phyloP scores from a whole-genome alignment of 2,329 filamentous ascomycete genomes.

The Chrysoporthe puriensis region DNA sequence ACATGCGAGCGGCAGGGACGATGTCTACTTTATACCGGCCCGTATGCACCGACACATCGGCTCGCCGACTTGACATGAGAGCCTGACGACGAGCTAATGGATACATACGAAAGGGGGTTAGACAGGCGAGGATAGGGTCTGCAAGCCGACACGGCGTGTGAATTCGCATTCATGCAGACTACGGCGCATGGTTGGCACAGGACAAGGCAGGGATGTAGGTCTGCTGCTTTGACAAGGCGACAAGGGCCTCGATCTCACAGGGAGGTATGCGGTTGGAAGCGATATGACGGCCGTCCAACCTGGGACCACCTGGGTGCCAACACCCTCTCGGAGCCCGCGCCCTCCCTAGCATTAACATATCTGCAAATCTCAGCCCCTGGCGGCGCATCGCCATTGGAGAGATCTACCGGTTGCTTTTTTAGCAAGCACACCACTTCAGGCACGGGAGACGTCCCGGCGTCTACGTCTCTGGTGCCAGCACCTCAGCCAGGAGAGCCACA shows the following conservation, averaged over 20 bases:
- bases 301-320: background rate
- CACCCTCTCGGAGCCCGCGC: background rate
- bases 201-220: slow-evolving; percentile 14
- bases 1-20: slow-evolving; percentile 16
- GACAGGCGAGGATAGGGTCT: slow-evolving; percentile 8
- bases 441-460: too few relatives aligned
- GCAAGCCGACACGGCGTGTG: background rate
- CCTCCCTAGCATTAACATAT: background rate
- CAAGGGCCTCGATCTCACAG: slow-evolving; percentile 12
- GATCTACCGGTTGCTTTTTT: background rate
- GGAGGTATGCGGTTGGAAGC: slow-evolving; percentile 21
- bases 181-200: slow-evolving; percentile 1
- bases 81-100: slow-evolving; percentile 1
- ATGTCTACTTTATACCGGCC: slow-evolving; percentile 17
- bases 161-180: slow-evolving; percentile 20
- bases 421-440: background rate
- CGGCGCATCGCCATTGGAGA: background rate
- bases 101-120: background rate
- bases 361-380: background rate
- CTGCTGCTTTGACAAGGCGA: slow-evolving; percentile 13
- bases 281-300: background rate
- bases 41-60: background rate
- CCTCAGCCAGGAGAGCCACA: background rate
- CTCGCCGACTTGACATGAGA: background rate
- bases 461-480: background rate